Evolutionary conservation across 306 rosid genomes (phyloP).

Genomic region (Cajanus cajan): DNA sequence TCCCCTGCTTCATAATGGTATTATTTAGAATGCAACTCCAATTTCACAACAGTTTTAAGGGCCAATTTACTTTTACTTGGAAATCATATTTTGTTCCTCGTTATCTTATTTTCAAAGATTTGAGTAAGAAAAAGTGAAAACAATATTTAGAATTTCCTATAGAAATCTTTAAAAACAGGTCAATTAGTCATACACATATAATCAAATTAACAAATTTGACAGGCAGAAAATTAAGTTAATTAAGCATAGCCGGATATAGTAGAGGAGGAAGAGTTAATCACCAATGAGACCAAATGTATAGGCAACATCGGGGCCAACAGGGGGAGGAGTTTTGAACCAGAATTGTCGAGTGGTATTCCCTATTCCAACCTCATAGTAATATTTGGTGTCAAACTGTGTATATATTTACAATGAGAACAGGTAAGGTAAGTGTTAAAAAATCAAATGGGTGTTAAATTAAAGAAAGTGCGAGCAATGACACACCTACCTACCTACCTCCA

Average conservation of each 20-base stretch:
- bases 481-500: slow-evolving; percentile 26
- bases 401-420: neutral
- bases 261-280: slow-evolving; percentile 23
- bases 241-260: neutral
- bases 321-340: slow-evolving; percentile 72
- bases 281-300: slow-evolving; percentile 77
- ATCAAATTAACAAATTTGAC: neutral
- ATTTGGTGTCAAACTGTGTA: slow-evolving; percentile 64
- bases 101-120: neutral
- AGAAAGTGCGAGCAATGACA: neutral
- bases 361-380: slow-evolving; percentile 62
- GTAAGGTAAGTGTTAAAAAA: neutral
- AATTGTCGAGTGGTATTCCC: slow-evolving; percentile 50
- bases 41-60: neutral
- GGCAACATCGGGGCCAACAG: slow-evolving; percentile 68
- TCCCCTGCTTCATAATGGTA: slow-evolving; percentile 54
- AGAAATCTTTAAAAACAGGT: neutral
- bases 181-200: neutral
- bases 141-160: neutral
- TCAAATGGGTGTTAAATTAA: neutral
- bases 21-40: neutral
- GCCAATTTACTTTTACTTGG: neutral
- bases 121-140: neutral
- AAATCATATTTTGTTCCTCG: neutral
- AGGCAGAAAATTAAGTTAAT: neutral